Conservation (phyloP, 306 rosid species). For the Dalbergia oliveri region DNA sequence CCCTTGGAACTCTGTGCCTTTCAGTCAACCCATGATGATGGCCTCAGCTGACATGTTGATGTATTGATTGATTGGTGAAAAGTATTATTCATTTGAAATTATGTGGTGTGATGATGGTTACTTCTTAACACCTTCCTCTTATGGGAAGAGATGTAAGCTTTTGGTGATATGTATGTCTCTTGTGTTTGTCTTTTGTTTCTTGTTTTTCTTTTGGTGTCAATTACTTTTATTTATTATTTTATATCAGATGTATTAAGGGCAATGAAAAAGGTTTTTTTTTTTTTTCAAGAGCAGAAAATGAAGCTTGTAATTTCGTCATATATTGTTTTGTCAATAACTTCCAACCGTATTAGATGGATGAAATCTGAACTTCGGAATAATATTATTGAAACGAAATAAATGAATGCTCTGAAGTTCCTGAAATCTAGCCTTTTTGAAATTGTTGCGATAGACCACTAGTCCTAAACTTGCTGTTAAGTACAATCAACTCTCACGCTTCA, state of each 20-base stretch:
- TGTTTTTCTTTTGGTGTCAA: conserved; percentile 13
- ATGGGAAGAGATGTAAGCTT: neutral
- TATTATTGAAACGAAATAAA: neutral
- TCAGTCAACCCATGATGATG: conserved; percentile 61
- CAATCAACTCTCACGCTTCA: neutral
- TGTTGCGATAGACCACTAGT: neutral
- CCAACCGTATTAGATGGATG: neutral
- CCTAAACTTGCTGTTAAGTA: too few relatives aligned
- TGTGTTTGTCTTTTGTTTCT: neutral
- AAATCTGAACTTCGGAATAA: neutral
- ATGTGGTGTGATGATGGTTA: neutral
- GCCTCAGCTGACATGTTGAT: conserved; percentile 55
- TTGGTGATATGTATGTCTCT: conserved; percentile 1
- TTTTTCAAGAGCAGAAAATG: neutral
- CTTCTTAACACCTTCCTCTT: neutral
- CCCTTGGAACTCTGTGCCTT: conserved; percentile 47
- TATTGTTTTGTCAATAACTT: neutral
- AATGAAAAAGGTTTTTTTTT: neutral
- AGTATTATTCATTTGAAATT: neutral
- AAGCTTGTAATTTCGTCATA: neutral
- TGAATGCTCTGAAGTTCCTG: neutral
- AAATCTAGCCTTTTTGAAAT: neutral
- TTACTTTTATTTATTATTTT: conserved; percentile 2
- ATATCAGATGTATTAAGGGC: neutral
- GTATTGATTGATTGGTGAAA: conserved; percentile 42